Evolutionary conservation across 345 rosid genomes (phyloP), one percentile per base, ranked within the genome.

Genomic region (Sonneratia alba): DNA sequence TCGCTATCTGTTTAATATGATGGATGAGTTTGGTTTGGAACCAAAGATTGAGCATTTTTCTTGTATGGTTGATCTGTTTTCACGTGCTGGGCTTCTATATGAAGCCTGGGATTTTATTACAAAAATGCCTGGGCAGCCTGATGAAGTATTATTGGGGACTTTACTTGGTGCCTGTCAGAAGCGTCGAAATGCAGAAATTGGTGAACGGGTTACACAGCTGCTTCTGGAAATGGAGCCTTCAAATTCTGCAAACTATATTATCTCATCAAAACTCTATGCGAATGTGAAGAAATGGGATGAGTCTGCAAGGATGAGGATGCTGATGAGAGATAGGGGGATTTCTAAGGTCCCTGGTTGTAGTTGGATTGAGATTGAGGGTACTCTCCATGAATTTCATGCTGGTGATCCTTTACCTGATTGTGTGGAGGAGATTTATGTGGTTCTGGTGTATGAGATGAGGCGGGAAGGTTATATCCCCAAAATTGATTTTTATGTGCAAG

Each of bases 31-130:
- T 77, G 97, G 98, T 65, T 78, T 93, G 80, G 85, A 80, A 22
- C 98, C 97, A 7, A 89, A 83, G 76, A 81, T 89, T 49, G 96
- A 91, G 87, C 97, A 93, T 80, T 88, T 82, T 82, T 85, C 98
- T 79, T 91, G 91, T 85, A 86, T 91, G 82, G 87, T 91, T 68
- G 97, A 93, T 79, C 96, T 93, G 66, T 72, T 86, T 72, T 88
- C 94, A 32, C 96, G 97, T 61, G 90, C 90, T 36, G 97, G 98
- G 40, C 67, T 69, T 76, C 71, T 93, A 24, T 22, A 79, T 7
- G 96, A 91, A 82, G 97, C 97, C n/a, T 91, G 94, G 97, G 87
- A 89, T 66, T 75, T 93, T 40, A 73, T 93, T 71, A 83, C 80
- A 73, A 86, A 73, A 74, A 89, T 84, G 88, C 97, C 96, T 42